Evolutionary conservation across 2,329 filamentous ascomycete species (phyloP), one percentile per base, ranked within the genome.

Genomic region (Huntiella savannae): DNA sequence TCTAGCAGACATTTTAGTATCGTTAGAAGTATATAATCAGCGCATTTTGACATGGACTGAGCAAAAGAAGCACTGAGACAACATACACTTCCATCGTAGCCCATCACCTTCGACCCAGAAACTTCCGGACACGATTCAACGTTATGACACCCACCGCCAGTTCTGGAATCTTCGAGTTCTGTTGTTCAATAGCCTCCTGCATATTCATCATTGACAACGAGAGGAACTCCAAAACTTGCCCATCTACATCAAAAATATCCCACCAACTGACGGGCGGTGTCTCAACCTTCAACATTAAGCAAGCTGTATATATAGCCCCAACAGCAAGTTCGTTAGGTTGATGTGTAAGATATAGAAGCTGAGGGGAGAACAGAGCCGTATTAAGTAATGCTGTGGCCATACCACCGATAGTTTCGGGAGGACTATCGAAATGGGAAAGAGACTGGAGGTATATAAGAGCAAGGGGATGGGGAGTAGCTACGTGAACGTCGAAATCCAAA

Each of bases 161-260:
- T 15, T 60, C 61, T n/a, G 65, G 64, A 64, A 75, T 70, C 43
- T 68, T 70, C 43, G 68, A 67, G 54, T 62, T 69, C 55, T 82
- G 77, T 37, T 67, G 67, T 50, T 62, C 63, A 46, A 77, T 75
- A 62, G 81, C 85, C 1, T 74, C 77, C 51, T 81, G 77, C 46
- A 92, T 65, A 55, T 87, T 95, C 51, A 76, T 68, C 71, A 95
- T 74, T 0, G 72, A 86, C 8, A 95, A 83, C 3, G 93, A 86
- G 49, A 96, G 62, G 54, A 96, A 96, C 0, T 91, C 91, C 33
- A 98, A 68, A 59, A 94, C 86, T 65, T 98, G 91, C 43, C 91
- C 71, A 55, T 95, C 87, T 5, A 91, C 83, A 60, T 98, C 91
- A 59, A 96, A 96, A 0, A 96, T 84, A 61, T 95, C 87, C 91